Conservation (phyloP, 306 rosid species). For the Rubus parviflorus region DNA sequence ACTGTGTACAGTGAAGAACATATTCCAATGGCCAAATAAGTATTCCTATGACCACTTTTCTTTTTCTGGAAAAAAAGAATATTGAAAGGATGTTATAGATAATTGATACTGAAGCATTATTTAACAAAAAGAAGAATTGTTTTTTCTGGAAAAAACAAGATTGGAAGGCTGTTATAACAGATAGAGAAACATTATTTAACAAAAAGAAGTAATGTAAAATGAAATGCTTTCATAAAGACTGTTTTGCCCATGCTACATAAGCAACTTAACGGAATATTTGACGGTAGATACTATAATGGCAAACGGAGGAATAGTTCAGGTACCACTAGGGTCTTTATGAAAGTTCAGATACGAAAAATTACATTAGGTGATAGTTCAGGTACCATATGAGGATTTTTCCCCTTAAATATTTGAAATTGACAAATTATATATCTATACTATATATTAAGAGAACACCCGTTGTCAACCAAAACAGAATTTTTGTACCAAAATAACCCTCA, state of each 20-base stretch:
- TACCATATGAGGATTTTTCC: too few relatives aligned
- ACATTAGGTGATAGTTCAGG: too few relatives aligned
- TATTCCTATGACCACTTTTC: not conserved
- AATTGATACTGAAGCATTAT: not conserved
- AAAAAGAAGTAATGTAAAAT: not conserved
- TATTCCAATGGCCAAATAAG: constrained; percentile 4
- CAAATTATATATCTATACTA: too few relatives aligned
- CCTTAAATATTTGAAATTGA: not conserved
- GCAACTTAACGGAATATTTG: too few relatives aligned
- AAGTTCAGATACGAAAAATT: too few relatives aligned
- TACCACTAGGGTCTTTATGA: too few relatives aligned
- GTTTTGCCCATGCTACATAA: too few relatives aligned
- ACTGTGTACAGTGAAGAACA: constrained; percentile 21
- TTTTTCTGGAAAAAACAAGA: not conserved
- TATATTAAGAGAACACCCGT: too few relatives aligned
- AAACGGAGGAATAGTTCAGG: too few relatives aligned
- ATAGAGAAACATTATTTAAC: not conserved
- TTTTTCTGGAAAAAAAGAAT: not conserved
- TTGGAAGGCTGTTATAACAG: not conserved
- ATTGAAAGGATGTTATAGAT: not conserved
- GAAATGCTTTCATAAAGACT: constrained; percentile 1
- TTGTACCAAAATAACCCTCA: too few relatives aligned
- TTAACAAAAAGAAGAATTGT: not conserved
- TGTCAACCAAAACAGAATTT: too few relatives aligned
- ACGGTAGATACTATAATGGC: too few relatives aligned